Base-by-base conservation (phyloP, 2,329 filamentous ascomycete genomes). In the Seiridium unicorne region DNA sequence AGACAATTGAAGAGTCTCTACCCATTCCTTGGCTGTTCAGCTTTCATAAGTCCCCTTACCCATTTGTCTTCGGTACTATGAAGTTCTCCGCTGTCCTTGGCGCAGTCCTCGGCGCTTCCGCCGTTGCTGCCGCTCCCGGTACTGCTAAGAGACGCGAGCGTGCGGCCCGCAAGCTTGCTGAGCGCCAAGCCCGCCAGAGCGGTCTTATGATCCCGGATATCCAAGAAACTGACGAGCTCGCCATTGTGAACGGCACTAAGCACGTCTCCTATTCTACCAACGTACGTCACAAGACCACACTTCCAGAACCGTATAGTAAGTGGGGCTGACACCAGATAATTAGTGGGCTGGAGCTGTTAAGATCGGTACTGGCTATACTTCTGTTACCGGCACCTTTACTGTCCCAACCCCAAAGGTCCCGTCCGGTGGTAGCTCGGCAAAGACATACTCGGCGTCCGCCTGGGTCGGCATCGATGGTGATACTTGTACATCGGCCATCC, bases 391-490 rank as follows among this genome's bases (percentile, higher is more conserved):
- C 18, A 78, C 79, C 11, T 82, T 87, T 70, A 81, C 74, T 2
- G 79, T 86, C 3, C 84, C 84, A 2, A 75, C 74, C 0, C 79
- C 42, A 13, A 26, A 82, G 7, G 74, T 73, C 11, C 66, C 74
- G 7, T 75, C 79, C n/a, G 42, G 53, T 32, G 69, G 49, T 35
- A 53, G 49, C 49, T 53, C 49, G 18, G 18, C 18, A 26, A 26
- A 26, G 18, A 26, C 18, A 26, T 26, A 26, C 18, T 26, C 67
- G 36, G 80, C 79, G 26, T 79, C 81, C 3, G 83, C 82, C 9
- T 87, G 83, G 84, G 83, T 87, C 7, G 84, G 84, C 32, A 87
- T 88, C 59, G 85, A 87, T 61, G 85, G 84, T 11, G 82, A 85
- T 64, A 84, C 82, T 5, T 86, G 82, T 70, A 69, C 68, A 26